These are phyloP conservation scores for Aspergillus sp. DNA, from an alignment of 2,329 filamentous ascomycete species.

Conservation along the genomic window DNA sequence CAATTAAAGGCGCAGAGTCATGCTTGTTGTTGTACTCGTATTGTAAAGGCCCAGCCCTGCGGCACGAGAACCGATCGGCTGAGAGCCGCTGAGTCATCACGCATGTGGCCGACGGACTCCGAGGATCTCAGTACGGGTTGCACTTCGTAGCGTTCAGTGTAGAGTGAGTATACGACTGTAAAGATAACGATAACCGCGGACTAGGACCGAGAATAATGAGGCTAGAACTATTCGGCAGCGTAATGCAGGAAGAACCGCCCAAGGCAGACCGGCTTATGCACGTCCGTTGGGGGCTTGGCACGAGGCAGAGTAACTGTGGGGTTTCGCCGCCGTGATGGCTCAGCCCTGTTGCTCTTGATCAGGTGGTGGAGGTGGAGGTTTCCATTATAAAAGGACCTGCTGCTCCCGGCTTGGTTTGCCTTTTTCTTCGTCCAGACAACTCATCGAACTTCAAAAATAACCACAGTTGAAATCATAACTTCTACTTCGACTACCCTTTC, in stretches of 20 bases:
- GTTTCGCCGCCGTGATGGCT: background rate
- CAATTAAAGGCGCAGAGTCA: background rate
- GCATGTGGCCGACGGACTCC: too few species aligned
- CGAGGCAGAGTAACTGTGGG: background rate
- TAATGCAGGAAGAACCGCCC: too few species aligned
- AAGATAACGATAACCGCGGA: too few species aligned
- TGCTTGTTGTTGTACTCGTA: background rate
- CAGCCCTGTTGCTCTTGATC: conserved; percentile 1
- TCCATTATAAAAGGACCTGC: background rate
- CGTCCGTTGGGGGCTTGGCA: background rate
- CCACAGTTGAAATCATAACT: too few species aligned
- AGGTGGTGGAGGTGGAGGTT: background rate
- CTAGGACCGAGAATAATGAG: too few species aligned
- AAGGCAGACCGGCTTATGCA: background rate
- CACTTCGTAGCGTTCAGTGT: background rate
- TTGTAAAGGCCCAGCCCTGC: background rate
- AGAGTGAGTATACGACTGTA: background rate
- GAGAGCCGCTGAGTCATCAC: background rate
- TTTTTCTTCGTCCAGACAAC: background rate
- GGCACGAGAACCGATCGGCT: background rate
- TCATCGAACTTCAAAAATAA: too few species aligned
- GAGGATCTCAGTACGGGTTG: too few species aligned
- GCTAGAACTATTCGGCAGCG: too few species aligned
- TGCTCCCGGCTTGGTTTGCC: background rate
- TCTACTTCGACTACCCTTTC: background rate